A percentile compares a stretch with the other conserved stretches of the same genome.
Evolutionary conservation across 2,329 filamentous ascomycete genomes (phyloP).

Genomic region (Colletotrichum spinosum): DNA sequence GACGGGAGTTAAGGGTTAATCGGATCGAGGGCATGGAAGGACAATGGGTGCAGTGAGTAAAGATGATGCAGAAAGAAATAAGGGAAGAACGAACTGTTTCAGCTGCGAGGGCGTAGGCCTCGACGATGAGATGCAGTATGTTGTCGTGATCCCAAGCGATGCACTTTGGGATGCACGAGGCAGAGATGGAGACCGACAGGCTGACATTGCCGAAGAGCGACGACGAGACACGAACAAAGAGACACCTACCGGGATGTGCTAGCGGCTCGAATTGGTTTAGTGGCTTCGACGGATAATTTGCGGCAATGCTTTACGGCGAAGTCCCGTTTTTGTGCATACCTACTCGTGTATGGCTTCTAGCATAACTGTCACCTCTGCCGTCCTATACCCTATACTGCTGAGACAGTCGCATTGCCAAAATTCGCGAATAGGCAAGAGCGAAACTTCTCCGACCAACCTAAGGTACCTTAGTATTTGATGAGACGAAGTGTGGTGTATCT

Average conservation of each 20-base stretch:
- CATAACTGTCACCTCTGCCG: too few relatives aligned
- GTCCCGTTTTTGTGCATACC: slow-evolving; percentile 21
- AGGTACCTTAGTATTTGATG: too few relatives aligned
- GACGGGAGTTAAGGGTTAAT: slow-evolving; percentile 21
- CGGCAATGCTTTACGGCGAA: background rate
- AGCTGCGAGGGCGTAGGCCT: slow-evolving; percentile 34
- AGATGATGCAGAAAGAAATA: slow-evolving; percentile 33
- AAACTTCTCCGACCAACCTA: too few relatives aligned
- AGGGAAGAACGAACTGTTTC: slow-evolving; percentile 40
- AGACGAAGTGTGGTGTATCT: too few relatives aligned
- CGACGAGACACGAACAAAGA: slow-evolving; percentile 36
- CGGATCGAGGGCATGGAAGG: slow-evolving; percentile 27
- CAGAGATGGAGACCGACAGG: slow-evolving; percentile 20
- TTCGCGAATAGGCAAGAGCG: too few relatives aligned
- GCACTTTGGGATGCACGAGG: slow-evolving; percentile 32
- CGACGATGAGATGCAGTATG: slow-evolving; percentile 30
- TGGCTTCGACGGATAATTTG: slow-evolving; percentile 1
- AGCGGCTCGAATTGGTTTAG: slow-evolving; percentile 1
- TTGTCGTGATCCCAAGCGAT: slow-evolving; percentile 33
- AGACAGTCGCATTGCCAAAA: too few relatives aligned
- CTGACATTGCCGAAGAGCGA: slow-evolving; percentile 26
- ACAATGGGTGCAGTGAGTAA: slow-evolving; percentile 33
- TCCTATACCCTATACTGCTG: too few relatives aligned
- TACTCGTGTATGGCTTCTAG: background rate
- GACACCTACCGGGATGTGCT: slow-evolving; percentile 24